Percentiles rank a stretch among this genome's conserved stretches.
Evolutionary conservation across 441 rosid genomes (phyloP).

Genomic region (Populus tomentosa): DNA sequence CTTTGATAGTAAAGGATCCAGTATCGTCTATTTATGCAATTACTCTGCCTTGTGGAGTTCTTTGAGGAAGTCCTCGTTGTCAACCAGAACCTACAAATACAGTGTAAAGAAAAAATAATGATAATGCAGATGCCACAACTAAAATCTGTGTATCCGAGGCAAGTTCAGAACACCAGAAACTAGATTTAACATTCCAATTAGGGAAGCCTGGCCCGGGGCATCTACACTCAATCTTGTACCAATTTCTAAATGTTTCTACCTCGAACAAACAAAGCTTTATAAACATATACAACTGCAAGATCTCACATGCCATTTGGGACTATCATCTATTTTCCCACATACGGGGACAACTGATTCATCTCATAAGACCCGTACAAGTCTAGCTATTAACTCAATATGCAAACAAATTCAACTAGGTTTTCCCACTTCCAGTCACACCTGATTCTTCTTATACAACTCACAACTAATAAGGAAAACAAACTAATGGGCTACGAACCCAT

Average conservation of each 20-base stretch:
- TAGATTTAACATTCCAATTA: neutral
- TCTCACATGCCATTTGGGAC: no score
- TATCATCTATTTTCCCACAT: neutral
- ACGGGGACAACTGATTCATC: neutral
- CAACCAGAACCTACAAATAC: constrained; percentile 69
- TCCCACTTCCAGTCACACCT: neutral
- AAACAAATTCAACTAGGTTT: neutral
- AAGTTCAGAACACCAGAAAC: neutral
- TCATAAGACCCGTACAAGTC: neutral
- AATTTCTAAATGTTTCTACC: neutral
- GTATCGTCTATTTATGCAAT: neutral
- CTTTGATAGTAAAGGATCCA: neutral
- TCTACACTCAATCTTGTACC: neutral
- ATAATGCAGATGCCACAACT: neutral
- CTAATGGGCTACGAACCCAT: neutral
- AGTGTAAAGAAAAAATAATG: neutral
- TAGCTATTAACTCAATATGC: neutral
- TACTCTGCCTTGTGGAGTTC: constrained; percentile 48
- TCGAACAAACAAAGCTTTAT: neutral
- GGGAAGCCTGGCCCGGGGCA: neutral
- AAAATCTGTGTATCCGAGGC: neutral
- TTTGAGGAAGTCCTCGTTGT: constrained; percentile 88
- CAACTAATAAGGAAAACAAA: neutral
- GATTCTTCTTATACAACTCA: neutral
- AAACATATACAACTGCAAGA: no score